Evolutionary conservation across 1,284 basidiomycete species (phyloP), one percentile per base, ranked within the genome.

Genomic region (Meripilus lineatus): DNA sequence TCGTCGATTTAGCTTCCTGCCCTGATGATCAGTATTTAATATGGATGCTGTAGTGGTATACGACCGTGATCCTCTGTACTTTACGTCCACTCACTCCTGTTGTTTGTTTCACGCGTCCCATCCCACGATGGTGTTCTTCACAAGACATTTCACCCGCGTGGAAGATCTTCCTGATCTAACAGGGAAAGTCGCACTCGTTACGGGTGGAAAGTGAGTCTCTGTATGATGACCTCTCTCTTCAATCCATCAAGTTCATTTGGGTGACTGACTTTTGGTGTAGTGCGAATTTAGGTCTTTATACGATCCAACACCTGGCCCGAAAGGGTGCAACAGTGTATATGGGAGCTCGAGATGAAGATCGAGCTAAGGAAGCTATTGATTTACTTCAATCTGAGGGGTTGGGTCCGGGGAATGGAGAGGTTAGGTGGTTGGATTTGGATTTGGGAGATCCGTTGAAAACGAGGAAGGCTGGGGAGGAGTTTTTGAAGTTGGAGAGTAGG

Each of bases 171-270:
- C 59, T 8, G 61, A 68, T 47, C 50, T 70, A 15, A 55, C 49
- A 1, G 67, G 67, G 2, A 68, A 68, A 47, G 65, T 71, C 24
- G 52, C 63, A 35, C 48, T 71, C 44, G 65, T 72, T 13, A 71
- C 67, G 0, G 68, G 68, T 25, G 67, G 57, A 50, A 69, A 68
- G 66, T 68, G 38, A 41, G 65, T 58, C n/a, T n/a, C n/a, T n/a
- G n/a, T n/a, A n/a, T n/a, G n/a, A n/a, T n/a, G n/a, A n/a, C n/a
- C n/a, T n/a, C n/a, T n/a, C n/a, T n/a, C n/a, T n/a, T n/a, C n/a
- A n/a, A n/a, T n/a, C n/a, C n/a, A n/a, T n/a, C n/a, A n/a, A n/a
- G n/a, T n/a, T n/a, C n/a, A n/a, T n/a, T n/a, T n/a, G n/a, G n/a
- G n/a, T n/a, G n/a, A n/a, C n/a, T n/a, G n/a, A n/a, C n/a, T n/a